These are phyloP conservation scores for Rhizopogon salebrosus DNA, from an alignment of 768 basidiomycete species.

Conservation along the genomic window DNA sequence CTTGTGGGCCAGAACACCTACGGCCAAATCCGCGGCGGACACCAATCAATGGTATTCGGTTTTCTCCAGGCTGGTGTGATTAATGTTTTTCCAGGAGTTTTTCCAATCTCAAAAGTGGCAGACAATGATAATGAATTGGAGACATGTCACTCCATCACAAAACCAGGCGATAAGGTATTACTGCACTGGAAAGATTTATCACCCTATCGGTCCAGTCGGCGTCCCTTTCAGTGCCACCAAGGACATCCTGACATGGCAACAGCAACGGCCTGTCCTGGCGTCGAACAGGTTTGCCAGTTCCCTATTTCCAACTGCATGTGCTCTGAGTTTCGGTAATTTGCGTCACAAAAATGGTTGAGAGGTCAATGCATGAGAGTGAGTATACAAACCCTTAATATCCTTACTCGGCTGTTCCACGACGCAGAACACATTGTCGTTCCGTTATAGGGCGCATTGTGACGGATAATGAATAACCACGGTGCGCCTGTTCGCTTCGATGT, in stretches of 20 bases:
- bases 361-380: background rate
- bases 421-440: background rate
- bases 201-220: background rate
- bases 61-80: conserved; percentile 2
- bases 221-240: background rate
- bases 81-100: background rate
- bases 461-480: background rate
- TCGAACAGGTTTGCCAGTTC: no score
- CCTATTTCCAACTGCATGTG: background rate
- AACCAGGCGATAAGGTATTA: background rate
- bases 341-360: background rate
- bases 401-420: background rate
- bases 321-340: background rate
- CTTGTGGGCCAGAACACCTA: conserved; percentile 12
- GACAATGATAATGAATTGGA: background rate
- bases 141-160: background rate
- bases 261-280: background rate
- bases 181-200: background rate
- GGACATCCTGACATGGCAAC: background rate
- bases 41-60: conserved; percentile 11
- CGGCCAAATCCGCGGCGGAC: conserved; percentile 24
- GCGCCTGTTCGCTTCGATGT: conserved; percentile 6
- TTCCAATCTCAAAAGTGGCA: background rate
- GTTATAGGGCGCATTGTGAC: background rate
- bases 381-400: background rate